Conservation (phyloP, 2,329 filamentous ascomycete genomes). For the Xylaria sp. region DNA sequence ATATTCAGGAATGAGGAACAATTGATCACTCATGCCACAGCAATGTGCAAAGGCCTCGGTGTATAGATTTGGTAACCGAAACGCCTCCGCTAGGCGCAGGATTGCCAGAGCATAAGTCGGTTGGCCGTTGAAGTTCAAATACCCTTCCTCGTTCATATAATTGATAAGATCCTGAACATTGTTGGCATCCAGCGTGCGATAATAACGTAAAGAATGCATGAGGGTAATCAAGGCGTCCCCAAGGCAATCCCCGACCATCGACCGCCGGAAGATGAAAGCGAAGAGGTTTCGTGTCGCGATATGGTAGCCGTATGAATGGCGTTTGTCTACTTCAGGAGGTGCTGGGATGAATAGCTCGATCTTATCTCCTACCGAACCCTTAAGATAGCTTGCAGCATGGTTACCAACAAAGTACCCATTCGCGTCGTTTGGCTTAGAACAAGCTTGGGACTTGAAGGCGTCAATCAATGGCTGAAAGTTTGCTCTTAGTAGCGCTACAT, state of each 20-base stretch:
- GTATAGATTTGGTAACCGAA: conserved; percentile 68
- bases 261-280: conserved; percentile 69
- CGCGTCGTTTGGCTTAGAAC: conserved; percentile 15
- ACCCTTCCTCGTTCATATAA: conserved; percentile 73
- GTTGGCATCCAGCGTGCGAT: conserved; percentile 58
- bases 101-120: conserved; percentile 72
- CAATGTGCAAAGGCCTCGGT: conserved; percentile 77
- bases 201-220: conserved; percentile 68
- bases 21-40: conserved; percentile 72
- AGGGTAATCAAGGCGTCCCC: conserved; percentile 68
- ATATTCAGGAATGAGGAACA: conserved; percentile 64
- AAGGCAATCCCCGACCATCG: conserved; percentile 71
- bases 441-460: conserved; percentile 50
- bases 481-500: conserved; percentile 60
- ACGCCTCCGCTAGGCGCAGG: conserved; percentile 70
- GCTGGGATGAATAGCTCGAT: conserved; percentile 74
- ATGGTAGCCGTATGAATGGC: conserved; percentile 66
- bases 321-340: conserved; percentile 57
- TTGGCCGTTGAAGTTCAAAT: conserved; percentile 68
- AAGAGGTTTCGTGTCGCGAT: conserved; percentile 76
- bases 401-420: conserved; percentile 39
- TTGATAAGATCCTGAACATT: conserved; percentile 66
- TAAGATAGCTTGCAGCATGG: conserved; percentile 38
- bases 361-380: conserved; percentile 43
- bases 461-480: conserved; percentile 67